Evolutionary conservation across 169 alveolate species (phyloP).

Genomic region (Eimeria brunetti): DNA sequence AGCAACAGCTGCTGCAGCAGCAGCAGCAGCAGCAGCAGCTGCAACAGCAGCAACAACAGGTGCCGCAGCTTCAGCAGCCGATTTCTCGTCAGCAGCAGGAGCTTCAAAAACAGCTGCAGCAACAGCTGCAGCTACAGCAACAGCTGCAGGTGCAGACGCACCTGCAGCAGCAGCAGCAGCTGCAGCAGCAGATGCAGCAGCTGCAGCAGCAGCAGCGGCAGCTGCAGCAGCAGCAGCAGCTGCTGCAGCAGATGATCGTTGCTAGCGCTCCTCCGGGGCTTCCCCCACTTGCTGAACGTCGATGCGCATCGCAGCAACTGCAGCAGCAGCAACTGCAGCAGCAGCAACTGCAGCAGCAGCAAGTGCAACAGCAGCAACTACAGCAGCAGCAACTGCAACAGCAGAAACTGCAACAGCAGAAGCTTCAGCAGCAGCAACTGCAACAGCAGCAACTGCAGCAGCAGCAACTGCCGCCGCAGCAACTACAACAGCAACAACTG

Average conservation of each 20-base stretch:
- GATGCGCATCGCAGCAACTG: not conserved
- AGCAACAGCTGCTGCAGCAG: slow-evolving; percentile 26
- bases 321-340: slow-evolving; percentile 15
- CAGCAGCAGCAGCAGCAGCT: slow-evolving; percentile 5
- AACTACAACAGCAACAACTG: not conserved
- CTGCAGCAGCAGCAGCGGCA: slow-evolving; percentile 31
- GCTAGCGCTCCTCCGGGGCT: slow-evolving; percentile 1
- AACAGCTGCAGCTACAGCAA: not conserved
- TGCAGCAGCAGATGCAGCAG: too few species aligned
- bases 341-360: not conserved
- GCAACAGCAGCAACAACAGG: not conserved
- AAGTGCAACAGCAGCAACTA: not conserved
- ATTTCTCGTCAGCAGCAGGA: not conserved
- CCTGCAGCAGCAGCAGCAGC: slow-evolving; percentile 13
- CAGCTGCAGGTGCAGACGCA: not conserved
- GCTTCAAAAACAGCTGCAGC: not conserved
- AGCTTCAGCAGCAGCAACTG: too few species aligned
- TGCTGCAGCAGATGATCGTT: not conserved
- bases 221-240: slow-evolving; percentile 31
- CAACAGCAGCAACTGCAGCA: too few species aligned
- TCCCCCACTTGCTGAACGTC: not conserved
- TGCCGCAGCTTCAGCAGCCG: not conserved
- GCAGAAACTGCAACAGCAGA: too few species aligned
- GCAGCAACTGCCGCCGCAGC: too few species aligned
- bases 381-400: not conserved